phyloP scores from a whole-genome alignment of 768 basidiomycete genomes.

The Pisolithus marmoratus region DNA sequence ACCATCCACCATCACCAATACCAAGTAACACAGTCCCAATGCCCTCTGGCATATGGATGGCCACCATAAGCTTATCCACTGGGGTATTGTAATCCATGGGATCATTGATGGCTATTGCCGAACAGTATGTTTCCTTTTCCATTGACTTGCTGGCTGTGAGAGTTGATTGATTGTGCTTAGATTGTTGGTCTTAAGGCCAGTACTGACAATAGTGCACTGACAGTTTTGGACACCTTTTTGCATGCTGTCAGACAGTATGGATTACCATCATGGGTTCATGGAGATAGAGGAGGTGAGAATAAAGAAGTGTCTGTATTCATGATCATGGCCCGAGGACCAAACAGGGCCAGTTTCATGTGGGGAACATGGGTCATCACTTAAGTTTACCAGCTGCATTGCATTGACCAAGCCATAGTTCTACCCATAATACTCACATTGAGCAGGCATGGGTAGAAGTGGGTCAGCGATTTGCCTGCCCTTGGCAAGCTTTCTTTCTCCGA shows the following conservation, averaged over 20 bases:
- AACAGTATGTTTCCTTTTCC: conserved; percentile 14
- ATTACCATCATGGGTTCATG: conserved; percentile 27
- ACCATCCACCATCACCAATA: background rate
- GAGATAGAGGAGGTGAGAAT: conserved; percentile 34
- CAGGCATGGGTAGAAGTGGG: conserved; percentile 24
- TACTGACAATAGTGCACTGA: conserved; percentile 20
- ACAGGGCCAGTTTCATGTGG: conserved; percentile 27
- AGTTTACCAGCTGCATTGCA: background rate
- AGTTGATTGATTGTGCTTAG: too few relatives aligned
- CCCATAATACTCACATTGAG: conserved; percentile 23
- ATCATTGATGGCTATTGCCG: conserved; percentile 36
- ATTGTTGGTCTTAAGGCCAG: conserved; percentile 8
- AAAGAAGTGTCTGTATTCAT: conserved; percentile 27
- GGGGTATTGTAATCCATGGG: conserved; percentile 33
- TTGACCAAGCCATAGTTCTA: conserved; percentile 9
- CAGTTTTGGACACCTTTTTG: conserved; percentile 4
- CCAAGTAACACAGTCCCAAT: background rate
- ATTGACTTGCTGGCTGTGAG: too few relatives aligned
- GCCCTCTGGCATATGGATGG: conserved; percentile 7
- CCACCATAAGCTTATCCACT: conserved; percentile 32
- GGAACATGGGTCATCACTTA: conserved; percentile 9
- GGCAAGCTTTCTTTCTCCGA: conserved; percentile 17
- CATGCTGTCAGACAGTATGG: conserved; percentile 11
- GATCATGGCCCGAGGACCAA: conserved; percentile 27
- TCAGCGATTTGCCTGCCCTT: conserved; percentile 13